These are phyloP conservation scores for Chaetomium cochliodes DNA, from an alignment of 495 filamentous ascomycete species.

Conservation along the genomic window DNA sequence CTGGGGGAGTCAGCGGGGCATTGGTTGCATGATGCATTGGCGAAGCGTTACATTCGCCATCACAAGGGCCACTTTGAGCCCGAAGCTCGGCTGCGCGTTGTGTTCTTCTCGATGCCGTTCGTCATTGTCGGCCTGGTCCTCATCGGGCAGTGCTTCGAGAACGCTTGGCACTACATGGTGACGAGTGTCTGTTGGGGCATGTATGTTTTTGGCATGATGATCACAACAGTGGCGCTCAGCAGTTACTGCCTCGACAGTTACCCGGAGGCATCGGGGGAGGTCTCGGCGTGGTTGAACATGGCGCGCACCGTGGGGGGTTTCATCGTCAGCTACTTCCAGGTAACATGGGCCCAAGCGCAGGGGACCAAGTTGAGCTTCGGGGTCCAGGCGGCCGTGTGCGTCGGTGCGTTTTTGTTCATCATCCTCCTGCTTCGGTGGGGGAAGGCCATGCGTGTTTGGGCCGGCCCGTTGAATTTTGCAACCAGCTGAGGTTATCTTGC, in stretches of 20 bases:
- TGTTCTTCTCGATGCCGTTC: conserved; percentile 51
- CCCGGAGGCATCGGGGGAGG: conserved; percentile 57
- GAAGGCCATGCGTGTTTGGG: conserved; percentile 40
- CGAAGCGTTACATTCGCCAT: conserved; percentile 47
- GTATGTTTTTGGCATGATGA: conserved; percentile 62
- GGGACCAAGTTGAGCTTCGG: conserved; percentile 48
- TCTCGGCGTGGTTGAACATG: conserved; percentile 39
- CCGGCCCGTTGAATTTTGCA: conserved; percentile 30
- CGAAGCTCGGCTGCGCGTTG: conserved; percentile 56
- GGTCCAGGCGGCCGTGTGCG: conserved; percentile 50
- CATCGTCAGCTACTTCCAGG: conserved; percentile 47
- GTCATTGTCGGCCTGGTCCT: conserved; percentile 53
- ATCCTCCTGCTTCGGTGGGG: conserved; percentile 30
- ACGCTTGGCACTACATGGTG: conserved; percentile 56
- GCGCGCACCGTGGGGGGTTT: conserved; percentile 7
- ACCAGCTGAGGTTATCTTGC: conserved; percentile 10
- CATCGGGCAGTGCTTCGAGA: conserved; percentile 55
- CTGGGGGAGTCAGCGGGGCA: conserved; percentile 57
- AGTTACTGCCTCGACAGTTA: conserved; percentile 62
- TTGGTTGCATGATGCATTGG: conserved; percentile 58
- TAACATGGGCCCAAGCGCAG: conserved; percentile 37
- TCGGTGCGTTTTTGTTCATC: conserved; percentile 43
- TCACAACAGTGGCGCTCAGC: conserved; percentile 60
- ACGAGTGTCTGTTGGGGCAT: conserved; percentile 55
- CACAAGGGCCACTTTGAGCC: conserved; percentile 57